Base-by-base conservation (phyloP, 805 yeast genomes). In the Priceomyces haplophilus region DNA sequence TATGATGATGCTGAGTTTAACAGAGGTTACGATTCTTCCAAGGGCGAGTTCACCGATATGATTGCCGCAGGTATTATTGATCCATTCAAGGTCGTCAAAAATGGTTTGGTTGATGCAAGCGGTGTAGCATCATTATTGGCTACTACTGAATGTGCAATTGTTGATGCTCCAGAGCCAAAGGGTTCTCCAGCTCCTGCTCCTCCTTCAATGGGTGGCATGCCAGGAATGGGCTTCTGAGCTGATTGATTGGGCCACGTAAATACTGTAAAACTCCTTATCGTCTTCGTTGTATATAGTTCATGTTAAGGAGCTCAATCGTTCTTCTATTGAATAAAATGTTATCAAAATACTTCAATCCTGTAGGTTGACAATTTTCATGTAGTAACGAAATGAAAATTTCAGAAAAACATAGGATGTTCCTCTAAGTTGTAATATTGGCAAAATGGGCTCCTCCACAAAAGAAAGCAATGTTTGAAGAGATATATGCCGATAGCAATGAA, bases 41-140 rank as follows among this genome's bases (percentile, higher is more conserved):
- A 87, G 69, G 93, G 96, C 55, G 88, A 88, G 72, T 88, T 80
- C 75, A 88, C 93, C 50, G 96, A 93, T 67, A 89, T 93, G 97
- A 82, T 91, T 57, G 88, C 88, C 52, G 83, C 93, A 46, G 99
- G 99, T 78, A 91, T 93, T 72, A 88, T 91, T 59, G 99, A 93
- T 70, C 99, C 99, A 55, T 88, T 91, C 80, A 91, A 89, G 80
- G 98, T 91, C 54, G 97, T 93, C 47, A 88, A 93, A 76, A 83
- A 88, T 58, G 97, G 98, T 49, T 76, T 93, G 60, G 88, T 88
- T 44, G 98, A 93, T 61, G 98, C 99, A 48, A 79, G 95, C 39
- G 96, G 98, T 75, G 97, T 93, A 50, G 98, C 99, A 37, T 88
- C 97, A 23, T 76, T 93, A 65, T 78, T 93, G 66, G 97, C 98